phyloP scores from a whole-genome alignment of 441 rosid species.

The Corymbia calophylla region DNA sequence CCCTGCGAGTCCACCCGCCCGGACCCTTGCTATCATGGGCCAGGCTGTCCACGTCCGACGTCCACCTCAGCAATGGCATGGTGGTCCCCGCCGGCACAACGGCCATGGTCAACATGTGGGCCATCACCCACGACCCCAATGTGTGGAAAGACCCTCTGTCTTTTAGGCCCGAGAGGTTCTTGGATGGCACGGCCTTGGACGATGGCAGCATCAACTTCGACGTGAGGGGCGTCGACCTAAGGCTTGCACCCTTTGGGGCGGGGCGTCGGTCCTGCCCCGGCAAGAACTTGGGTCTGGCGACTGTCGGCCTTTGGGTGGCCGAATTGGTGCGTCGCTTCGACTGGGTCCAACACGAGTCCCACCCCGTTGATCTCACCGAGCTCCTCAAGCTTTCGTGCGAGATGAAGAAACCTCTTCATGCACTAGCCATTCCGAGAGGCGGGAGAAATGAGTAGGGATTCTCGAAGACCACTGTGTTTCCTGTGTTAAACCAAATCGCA shows the following conservation, averaged over 20 bases:
- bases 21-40: conserved; percentile 48
- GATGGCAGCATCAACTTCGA: conserved; percentile 24
- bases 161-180: conserved; percentile 32
- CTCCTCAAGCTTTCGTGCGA: conserved; percentile 62
- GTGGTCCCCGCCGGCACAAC: conserved; percentile 30
- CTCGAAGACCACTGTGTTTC: background rate
- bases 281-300: conserved; percentile 51
- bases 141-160: conserved; percentile 23
- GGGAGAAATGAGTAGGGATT: background rate
- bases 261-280: conserved; percentile 84
- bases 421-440: conserved; percentile 23
- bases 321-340: conserved; percentile 45
- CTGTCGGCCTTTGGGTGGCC: conserved; percentile 61
- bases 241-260: conserved; percentile 79
- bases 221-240: conserved; percentile 45
- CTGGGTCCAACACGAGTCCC: conserved; percentile 31
- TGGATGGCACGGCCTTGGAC: conserved; percentile 8
- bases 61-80: conserved; percentile 45
- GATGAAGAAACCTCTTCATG: conserved; percentile 55
- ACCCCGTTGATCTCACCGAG: conserved; percentile 50
- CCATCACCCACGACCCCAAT: conserved; percentile 35
- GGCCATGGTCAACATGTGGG: conserved; percentile 50
- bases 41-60: conserved; percentile 25
- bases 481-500: background rate
- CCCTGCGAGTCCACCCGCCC: conserved; percentile 34